Conservation (phyloP, 2,329 filamentous ascomycete species). For the Paramyrothecium sp. region DNA sequence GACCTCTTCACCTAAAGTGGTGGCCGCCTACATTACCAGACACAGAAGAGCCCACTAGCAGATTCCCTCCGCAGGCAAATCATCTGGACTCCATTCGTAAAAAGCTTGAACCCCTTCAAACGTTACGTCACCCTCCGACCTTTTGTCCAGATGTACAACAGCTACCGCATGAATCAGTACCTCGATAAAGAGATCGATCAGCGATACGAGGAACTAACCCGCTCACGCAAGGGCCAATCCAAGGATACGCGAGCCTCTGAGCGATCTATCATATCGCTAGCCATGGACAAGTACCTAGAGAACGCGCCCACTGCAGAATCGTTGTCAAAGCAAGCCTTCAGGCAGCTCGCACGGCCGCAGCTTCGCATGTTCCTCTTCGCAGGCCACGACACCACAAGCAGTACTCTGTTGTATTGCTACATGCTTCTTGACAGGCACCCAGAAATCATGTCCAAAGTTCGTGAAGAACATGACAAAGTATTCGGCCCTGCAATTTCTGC, state of each 20-base stretch:
- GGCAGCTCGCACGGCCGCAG: not conserved
- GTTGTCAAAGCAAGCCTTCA: not conserved
- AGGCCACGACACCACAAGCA: constrained; percentile 1
- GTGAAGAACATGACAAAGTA: not conserved
- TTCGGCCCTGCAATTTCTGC: not conserved
- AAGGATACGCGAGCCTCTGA: not conserved
- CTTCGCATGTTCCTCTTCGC: constrained; percentile 1
- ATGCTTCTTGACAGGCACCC: not conserved
- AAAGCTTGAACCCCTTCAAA: not conserved
- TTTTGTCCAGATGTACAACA: not conserved
- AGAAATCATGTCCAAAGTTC: not conserved
- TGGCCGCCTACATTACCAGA: not conserved
- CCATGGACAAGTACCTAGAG: not conserved
- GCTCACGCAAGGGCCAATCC: not conserved
- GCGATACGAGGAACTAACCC: not conserved
- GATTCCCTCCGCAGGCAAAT: not conserved
- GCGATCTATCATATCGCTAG: not conserved
- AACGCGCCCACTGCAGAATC: not conserved
- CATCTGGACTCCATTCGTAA: not conserved
- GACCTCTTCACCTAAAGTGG: not conserved
- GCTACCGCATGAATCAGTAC: constrained; percentile 1
- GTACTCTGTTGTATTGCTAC: constrained; percentile 1
- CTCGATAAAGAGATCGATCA: not conserved
- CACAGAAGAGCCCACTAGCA: not conserved
- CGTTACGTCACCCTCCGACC: not conserved